Evolutionary conservation across 306 rosid genomes (phyloP).

Genomic region (Arachis stenosperma): DNA sequence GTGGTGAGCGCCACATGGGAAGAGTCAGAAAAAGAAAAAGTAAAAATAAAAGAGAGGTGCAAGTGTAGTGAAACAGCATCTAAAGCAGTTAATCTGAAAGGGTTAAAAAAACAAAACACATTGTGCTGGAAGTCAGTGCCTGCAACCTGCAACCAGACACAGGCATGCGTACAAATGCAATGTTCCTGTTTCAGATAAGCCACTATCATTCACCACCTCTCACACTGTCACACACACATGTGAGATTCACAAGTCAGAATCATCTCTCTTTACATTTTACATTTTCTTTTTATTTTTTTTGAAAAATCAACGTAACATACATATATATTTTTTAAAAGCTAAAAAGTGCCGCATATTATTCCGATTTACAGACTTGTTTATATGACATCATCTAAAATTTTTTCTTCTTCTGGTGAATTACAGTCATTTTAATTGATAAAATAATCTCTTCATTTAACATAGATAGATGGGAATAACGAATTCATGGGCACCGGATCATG

Average conservation of each 20-base stretch:
- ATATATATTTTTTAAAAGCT: background rate
- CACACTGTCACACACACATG: background rate
- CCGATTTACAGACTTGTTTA: background rate
- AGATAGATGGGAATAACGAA: background rate
- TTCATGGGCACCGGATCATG: background rate
- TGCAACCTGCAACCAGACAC: conserved; percentile 32
- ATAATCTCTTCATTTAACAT: background rate
- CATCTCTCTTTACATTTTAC: background rate
- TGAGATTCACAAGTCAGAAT: background rate
- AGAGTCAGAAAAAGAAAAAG: conserved; percentile 65
- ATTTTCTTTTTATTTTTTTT: background rate
- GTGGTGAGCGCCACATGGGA: conserved; percentile 75
- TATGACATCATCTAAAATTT: background rate
- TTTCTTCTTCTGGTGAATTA: background rate
- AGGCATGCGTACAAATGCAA: conserved; percentile 46
- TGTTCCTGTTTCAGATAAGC: conserved; percentile 18
- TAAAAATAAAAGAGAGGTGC: background rate
- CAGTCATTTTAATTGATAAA: background rate
- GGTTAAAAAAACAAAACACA: conserved; percentile 13
- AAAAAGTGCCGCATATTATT: too few species aligned
- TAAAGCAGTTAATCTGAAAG: background rate
- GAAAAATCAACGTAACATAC: background rate
- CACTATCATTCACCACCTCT: conserved; percentile 16
- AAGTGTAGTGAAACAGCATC: background rate
- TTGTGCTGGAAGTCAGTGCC: conserved; percentile 36